Conservation (phyloP, 768 basidiomycete genomes). For the Butyriboletus loyo region DNA sequence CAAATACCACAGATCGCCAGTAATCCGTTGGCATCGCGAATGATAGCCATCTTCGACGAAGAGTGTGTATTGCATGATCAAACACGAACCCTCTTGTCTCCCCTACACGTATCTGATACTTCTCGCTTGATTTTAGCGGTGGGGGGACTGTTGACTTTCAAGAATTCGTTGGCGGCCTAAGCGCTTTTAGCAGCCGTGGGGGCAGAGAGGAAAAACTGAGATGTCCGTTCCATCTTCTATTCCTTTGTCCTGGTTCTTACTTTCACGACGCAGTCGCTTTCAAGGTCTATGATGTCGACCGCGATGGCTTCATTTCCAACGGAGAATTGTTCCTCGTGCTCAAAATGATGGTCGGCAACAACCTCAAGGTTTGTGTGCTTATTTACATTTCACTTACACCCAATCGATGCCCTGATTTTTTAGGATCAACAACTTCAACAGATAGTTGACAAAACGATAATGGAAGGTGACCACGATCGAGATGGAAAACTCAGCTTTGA, state of each 20-base stretch:
- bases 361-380: constrained; percentile 71
- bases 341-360: constrained; percentile 99
- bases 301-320: constrained; percentile 97
- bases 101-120: neutral
- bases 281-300: constrained; percentile 99
- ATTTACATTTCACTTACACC: neutral
- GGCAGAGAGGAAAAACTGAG: constrained; percentile 94
- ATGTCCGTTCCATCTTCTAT: constrained; percentile 54
- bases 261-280: constrained; percentile 75
- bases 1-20: constrained; percentile 99
- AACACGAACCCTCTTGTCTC: neutral
- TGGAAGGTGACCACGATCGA: constrained; percentile 98
- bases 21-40: constrained; percentile 91
- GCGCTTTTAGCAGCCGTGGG: constrained; percentile 96
- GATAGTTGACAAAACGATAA: constrained; percentile 99
- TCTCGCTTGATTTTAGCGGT: constrained; percentile 54
- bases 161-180: constrained; percentile 96
- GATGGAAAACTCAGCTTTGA: constrained; percentile 98
- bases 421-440: constrained; percentile 98
- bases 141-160: constrained; percentile 99
- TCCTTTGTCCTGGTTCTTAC: neutral
- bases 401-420: neutral
- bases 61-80: constrained; percentile 61
- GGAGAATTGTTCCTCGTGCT: constrained; percentile 97
- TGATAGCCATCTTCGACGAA: constrained; percentile 99